Percentiles rank a stretch among this genome's conserved stretches.
phyloP scores from a whole-genome alignment of 371 early-diverging fungal genomes.

The Umbelopsis sp. region DNA sequence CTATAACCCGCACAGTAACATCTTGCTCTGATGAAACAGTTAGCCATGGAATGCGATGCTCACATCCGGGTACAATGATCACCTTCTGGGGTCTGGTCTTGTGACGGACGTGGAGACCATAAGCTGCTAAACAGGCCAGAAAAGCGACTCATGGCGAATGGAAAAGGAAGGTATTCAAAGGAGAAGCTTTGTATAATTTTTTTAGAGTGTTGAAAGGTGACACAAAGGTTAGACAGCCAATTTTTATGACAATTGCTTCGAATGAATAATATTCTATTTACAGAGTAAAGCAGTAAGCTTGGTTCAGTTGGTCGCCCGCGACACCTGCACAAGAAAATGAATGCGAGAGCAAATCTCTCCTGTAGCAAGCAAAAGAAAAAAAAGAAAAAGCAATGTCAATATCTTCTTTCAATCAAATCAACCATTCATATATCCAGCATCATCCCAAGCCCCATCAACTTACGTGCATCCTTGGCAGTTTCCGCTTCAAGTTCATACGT shows the following conservation, averaged over 20 bases:
- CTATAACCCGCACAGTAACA: slow-evolving; percentile 27
- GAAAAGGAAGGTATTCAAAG: neutral
- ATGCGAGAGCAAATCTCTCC: slow-evolving; percentile 52
- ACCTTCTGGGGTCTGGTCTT: slow-evolving; percentile 9
- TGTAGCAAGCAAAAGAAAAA: slow-evolving; percentile 16
- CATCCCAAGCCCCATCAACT: slow-evolving; percentile 26
- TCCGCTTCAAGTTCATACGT: slow-evolving; percentile 83
- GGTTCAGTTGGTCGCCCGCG: slow-evolving; percentile 16
- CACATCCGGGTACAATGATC: neutral
- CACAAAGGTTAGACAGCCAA: neutral
- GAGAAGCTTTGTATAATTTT: neutral
- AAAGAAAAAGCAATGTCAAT: too few species aligned
- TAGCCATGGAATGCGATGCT: neutral
- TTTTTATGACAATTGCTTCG: too few species aligned
- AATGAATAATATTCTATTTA: too few species aligned
- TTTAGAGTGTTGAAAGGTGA: neutral
- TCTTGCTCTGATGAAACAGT: neutral
- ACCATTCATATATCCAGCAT: too few species aligned
- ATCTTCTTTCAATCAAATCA: too few species aligned
- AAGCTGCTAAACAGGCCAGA: slow-evolving; percentile 8
- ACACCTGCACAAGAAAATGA: slow-evolving; percentile 46
- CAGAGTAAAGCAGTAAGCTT: neutral
- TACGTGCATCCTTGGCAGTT: slow-evolving; percentile 70
- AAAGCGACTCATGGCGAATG: slow-evolving; percentile 6
- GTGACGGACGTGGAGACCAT: neutral